Base-by-base conservation (phyloP, 129 eudicot species). In the Calendula officinalis region DNA sequence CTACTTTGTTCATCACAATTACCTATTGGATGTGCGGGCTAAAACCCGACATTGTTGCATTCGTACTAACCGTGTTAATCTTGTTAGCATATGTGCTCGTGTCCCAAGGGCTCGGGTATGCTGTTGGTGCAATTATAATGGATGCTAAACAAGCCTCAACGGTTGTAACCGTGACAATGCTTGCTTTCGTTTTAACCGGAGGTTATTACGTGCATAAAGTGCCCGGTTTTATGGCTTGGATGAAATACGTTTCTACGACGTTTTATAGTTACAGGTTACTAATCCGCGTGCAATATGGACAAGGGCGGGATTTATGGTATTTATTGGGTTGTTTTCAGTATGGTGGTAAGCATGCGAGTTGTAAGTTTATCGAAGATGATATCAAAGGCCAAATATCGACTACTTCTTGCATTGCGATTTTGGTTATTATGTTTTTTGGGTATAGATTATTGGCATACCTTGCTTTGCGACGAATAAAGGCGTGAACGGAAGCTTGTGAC, bases 21-120 rank as follows among this genome's bases (percentile, higher is more conserved):
- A 72, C 83, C 0, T 94, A 94, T 42, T 94, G 99, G 99, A 94
- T 86, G 97, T 73, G 97, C 8, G 95, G 97, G 42, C 78, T 94
- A 5, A 94, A 82, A 67, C 86, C 90, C 0, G 92, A 88, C 8
- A 8, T 84, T 0, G 68, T 76, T 32, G 67, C 92, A 3, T 94
- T 94, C 45, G 13, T 94, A 4, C 27, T 72, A 35, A 85, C 97
- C 49, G 57, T 94, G 66, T 8, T 72, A 8, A 81, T 89, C 12
- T 42, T 94, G 27, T 75, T 94, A 0, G 82, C 82, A 0, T 83
- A 89, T 14, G 99, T 86, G 17, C 90, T 94, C 1, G 99, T 89
- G 13, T 87, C 95, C 1, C 96, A 89, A 67, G 99, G 99, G 13
- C 86, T 94, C 3, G 99, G 99, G 22, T 87, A 83, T 1, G 85